Evolutionary conservation across 352 stramenopile genomes (phyloP).

Genomic region (Pythium scleroteichum): DNA sequence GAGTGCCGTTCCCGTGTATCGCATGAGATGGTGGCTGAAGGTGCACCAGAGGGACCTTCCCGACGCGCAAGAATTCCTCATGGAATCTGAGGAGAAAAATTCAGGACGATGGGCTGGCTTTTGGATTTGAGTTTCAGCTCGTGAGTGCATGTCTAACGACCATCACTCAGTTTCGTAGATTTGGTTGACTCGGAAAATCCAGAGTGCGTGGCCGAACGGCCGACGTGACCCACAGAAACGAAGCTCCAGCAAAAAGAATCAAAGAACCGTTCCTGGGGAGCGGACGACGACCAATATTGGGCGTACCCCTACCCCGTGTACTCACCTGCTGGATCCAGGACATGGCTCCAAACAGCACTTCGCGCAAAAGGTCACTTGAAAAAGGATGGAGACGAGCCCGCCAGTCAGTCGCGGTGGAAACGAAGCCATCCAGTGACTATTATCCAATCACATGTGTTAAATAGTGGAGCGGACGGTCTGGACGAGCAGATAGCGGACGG

Average conservation of each 20-base stretch:
- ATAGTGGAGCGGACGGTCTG: constrained; percentile 27
- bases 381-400: constrained; percentile 17
- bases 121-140: constrained; percentile 2
- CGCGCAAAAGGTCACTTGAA: constrained; percentile 4
- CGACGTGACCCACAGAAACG: constrained; percentile 13
- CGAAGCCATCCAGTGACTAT: constrained; percentile 16
- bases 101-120: not conserved
- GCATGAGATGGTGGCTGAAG: not conserved
- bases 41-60: too few species aligned
- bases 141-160: not conserved
- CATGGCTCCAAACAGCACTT: constrained; percentile 22
- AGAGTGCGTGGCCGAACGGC: constrained; percentile 15
- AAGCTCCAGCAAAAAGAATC: constrained; percentile 6
- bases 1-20: not conserved
- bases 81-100: not conserved
- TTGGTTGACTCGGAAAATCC: constrained; percentile 16
- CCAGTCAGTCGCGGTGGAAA: constrained; percentile 16
- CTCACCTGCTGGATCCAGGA: constrained; percentile 18
- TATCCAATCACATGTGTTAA: constrained; percentile 9
- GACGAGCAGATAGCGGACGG: constrained; percentile 4
- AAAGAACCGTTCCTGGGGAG: constrained; percentile 13
- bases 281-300: constrained; percentile 7
- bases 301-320: constrained; percentile 27
- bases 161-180: constrained; percentile 1
- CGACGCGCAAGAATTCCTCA: not conserved